phyloP scores from a whole-genome alignment of 139 green algal genomes.

The Edaphochlamys debaryana region DNA sequence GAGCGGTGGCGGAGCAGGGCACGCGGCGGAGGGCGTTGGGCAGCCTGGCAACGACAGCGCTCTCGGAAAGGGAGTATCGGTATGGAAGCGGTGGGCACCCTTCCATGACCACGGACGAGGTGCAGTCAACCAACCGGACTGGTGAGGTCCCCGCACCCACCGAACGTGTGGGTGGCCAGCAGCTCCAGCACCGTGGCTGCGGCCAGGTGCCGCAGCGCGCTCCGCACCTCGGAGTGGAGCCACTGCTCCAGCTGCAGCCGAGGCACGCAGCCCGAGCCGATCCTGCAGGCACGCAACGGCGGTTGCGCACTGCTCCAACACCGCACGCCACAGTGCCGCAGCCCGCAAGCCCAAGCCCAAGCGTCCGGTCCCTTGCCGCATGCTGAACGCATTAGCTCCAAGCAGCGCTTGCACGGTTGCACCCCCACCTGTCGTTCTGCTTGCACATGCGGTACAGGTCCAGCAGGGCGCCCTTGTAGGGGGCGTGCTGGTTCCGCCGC shows the following conservation, averaged over 20 bases:
- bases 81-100: no score
- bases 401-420: no score
- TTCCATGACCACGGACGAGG: no score
- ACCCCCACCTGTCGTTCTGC: slow-evolving; percentile 44
- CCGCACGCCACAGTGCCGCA: no score
- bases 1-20: no score
- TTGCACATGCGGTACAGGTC: slow-evolving; percentile 44
- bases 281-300: slow-evolving; percentile 12
- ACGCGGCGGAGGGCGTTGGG: no score
- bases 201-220: slow-evolving; percentile 52
- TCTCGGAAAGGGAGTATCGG: no score
- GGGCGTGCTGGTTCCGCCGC: slow-evolving; percentile 11
- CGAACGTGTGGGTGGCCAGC: slow-evolving; percentile 56
- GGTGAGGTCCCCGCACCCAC: slow-evolving; percentile 16
- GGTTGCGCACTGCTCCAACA: no score
- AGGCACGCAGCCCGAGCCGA: slow-evolving; percentile 50
- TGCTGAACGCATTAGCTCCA: no score
- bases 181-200: slow-evolving; percentile 61
- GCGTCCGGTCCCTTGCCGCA: no score
- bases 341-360: background rate
- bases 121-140: no score
- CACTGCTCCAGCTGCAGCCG: slow-evolving; percentile 59
- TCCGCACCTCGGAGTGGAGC: slow-evolving; percentile 49
- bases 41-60: no score
- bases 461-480: slow-evolving; percentile 43